These are phyloP conservation scores for Sclerotinia minor DNA, from an alignment of 2,329 filamentous ascomycete species.

Conservation along the genomic window DNA sequence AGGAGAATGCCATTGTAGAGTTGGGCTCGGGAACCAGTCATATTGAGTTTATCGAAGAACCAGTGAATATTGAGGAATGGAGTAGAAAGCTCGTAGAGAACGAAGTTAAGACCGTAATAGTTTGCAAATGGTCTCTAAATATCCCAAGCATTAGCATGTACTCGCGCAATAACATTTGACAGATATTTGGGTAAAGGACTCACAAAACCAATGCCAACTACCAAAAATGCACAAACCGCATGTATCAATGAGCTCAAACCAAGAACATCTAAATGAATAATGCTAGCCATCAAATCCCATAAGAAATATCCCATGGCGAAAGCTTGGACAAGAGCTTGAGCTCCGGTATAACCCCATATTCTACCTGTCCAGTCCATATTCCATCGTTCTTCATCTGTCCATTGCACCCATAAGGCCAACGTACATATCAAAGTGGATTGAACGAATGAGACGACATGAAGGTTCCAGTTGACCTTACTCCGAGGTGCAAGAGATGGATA, in stretches of 20 bases:
- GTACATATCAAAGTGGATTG: conserved; percentile 70
- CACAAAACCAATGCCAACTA: conserved; percentile 79
- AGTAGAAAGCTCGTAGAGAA: conserved; percentile 81
- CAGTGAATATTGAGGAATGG: conserved; percentile 86
- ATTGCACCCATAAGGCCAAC: conserved; percentile 71
- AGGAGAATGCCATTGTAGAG: conserved; percentile 76
- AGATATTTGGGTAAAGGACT: conserved; percentile 42
- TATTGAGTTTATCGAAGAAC: conserved; percentile 81
- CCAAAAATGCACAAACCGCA: conserved; percentile 42
- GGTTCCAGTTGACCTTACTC: conserved; percentile 72
- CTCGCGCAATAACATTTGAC: neutral
- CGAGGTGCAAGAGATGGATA: conserved; percentile 64
- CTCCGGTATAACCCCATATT: conserved; percentile 77
- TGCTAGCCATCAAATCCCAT: conserved; percentile 72
- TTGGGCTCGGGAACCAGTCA: conserved; percentile 72
- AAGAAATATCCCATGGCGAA: conserved; percentile 78
- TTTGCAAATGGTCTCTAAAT: conserved; percentile 76
- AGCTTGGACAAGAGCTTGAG: conserved; percentile 68
- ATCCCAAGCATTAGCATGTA: neutral
- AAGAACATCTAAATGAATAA: conserved; percentile 70
- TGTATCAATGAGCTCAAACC: conserved; percentile 58
- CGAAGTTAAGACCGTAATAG: conserved; percentile 76
- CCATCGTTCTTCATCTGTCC: conserved; percentile 62
- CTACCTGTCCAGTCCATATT: conserved; percentile 65
- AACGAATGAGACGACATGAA: conserved; percentile 76